Conservation (phyloP, 1,139 yeast genomes). For the Debaryomycetaceae sp. region DNA sequence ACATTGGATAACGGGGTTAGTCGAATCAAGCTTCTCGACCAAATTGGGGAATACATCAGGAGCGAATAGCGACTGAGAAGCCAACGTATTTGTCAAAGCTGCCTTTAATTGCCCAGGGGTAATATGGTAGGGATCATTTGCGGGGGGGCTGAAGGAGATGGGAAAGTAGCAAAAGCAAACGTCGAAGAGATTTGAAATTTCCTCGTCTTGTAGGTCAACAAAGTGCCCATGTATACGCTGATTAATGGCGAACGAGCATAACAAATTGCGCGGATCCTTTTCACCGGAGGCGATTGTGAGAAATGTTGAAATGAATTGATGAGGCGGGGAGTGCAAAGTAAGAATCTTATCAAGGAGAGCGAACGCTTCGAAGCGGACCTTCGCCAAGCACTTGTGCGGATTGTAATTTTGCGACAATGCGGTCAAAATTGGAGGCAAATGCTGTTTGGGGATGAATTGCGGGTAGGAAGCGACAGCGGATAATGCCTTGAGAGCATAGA, state of each 20-base stretch:
- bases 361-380: slow-evolving; percentile 53
- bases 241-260: slow-evolving; percentile 58
- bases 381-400: slow-evolving; percentile 55
- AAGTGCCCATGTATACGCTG: slow-evolving; percentile 35
- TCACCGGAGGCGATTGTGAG: slow-evolving; percentile 72
- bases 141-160: slow-evolving; percentile 88
- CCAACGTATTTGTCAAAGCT: slow-evolving; percentile 47
- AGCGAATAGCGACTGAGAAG: slow-evolving; percentile 57
- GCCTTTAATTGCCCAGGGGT: slow-evolving; percentile 61
- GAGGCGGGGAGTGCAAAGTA: slow-evolving; percentile 12
- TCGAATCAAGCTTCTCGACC: slow-evolving; percentile 75
- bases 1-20: slow-evolving; percentile 64
- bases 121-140: slow-evolving; percentile 80
- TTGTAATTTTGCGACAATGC: slow-evolving; percentile 38
- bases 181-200: slow-evolving; percentile 58
- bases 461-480: slow-evolving; percentile 39
- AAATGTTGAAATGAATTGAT: slow-evolving; percentile 43
- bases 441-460: slow-evolving; percentile 23
- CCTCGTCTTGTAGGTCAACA: slow-evolving; percentile 28
- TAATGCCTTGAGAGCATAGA: slow-evolving; percentile 46
- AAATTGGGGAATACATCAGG: slow-evolving; percentile 67
- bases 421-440: slow-evolving; percentile 25
- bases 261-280: slow-evolving; percentile 83
- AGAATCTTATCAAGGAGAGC: slow-evolving; percentile 29
- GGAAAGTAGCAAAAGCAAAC: slow-evolving; percentile 93